Base-by-base conservation (phyloP, 2,329 filamentous ascomycete genomes). In the Pestalotiopsis sp. region DNA sequence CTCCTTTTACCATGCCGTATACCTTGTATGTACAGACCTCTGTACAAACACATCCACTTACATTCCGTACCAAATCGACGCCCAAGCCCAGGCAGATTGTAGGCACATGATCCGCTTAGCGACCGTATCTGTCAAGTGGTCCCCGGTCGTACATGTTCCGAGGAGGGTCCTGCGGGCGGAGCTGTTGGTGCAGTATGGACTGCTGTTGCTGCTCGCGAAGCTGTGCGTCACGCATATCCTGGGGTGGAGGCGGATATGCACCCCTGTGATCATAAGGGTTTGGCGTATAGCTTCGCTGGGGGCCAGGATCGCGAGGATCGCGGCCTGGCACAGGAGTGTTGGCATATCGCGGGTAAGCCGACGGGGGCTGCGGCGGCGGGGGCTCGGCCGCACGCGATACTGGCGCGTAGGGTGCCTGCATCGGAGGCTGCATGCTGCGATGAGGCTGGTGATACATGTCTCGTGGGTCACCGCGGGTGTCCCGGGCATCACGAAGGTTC, bases 281-380 rank as follows among this genome's bases (percentile, higher is more conserved):
- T 3, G 84, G 83, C 1, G 84, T 85, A 72, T 83, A 86, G 72
- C 82, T 85, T 23, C 84, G 81, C 1, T 77, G 77, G 1, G 81
- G 80, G 20, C 81, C 78, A 11, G 84, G 80, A 69, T 86, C 84
- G 58, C 83, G 80, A 61, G 81, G 78, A 38, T 79, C 79, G 12
- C 76, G 78, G 4, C 74, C 73, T 4, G 82, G 82, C 1, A 76
- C 81, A 1, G 84, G 81, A 3, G 83, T 82, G 14, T 78, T 81
- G 9, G 80, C 77, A 70, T 86, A 86, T 6, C 83, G 81, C 23
- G 80, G 71, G 71, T 85, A 86, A 2, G 78, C 73, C 3, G 75
- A 73, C n/a, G 75, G 77, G 7, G 77, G 74, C 69, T 83, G 82
- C 3, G 81, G 80, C 3, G 82, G 79, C 25, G 80, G 79, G 12